These are phyloP conservation scores for Inga leiocalycina DNA, from an alignment of 306 rosid genomes.

Conservation along the genomic window DNA sequence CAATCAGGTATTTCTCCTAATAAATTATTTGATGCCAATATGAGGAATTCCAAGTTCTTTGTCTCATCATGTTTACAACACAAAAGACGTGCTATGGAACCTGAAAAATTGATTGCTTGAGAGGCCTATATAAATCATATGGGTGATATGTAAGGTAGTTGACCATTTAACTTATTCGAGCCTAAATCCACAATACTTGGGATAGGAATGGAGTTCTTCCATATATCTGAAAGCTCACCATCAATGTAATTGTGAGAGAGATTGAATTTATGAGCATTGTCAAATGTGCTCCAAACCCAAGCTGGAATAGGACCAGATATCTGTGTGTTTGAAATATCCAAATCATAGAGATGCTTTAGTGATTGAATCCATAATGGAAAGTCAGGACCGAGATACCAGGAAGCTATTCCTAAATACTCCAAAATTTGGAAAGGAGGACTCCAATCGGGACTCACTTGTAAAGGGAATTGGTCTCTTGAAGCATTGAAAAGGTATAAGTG, in stretches of 20 bases:
- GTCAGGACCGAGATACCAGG: slow-evolving; percentile 29
- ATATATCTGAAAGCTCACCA: neutral
- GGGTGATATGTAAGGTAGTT: neutral
- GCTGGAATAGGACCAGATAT: too few relatives aligned
- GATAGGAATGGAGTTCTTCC: neutral
- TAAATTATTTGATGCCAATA: slow-evolving; percentile 8
- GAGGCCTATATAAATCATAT: neutral
- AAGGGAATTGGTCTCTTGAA: neutral
- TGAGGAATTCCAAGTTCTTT: neutral
- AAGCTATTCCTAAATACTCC: neutral
- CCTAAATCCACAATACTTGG: neutral
- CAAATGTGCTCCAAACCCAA: too few relatives aligned
- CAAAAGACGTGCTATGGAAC: neutral
- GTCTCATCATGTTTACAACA: neutral
- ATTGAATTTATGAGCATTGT: neutral
- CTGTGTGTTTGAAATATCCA: neutral
- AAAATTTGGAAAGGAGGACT: too few relatives aligned
- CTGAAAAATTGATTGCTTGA: slow-evolving; percentile 18
- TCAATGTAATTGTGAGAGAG: neutral
- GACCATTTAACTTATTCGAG: neutral
- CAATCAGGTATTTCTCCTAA: slow-evolving; percentile 9
- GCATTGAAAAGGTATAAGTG: too few relatives aligned
- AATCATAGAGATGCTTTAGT: neutral
- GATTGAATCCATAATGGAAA: slow-evolving; percentile 33
- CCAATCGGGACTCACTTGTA: too few relatives aligned